These are phyloP conservation scores for Phytophthora melonis DNA, from an alignment of 352 stramenopile species.

Conservation along the genomic window DNA sequence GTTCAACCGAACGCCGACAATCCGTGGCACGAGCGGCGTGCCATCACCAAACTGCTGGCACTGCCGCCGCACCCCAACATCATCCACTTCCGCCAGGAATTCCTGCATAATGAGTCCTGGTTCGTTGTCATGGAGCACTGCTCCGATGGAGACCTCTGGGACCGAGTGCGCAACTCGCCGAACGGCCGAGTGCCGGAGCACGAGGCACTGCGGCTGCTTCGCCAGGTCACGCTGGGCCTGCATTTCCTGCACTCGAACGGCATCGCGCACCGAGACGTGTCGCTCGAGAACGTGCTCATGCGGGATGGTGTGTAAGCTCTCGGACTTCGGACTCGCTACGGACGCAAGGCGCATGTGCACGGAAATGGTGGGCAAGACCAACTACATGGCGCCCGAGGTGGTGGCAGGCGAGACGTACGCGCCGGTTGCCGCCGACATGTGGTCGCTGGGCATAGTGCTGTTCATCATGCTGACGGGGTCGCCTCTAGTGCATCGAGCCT, in stretches of 20 bases:
- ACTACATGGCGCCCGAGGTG: constrained; percentile 69
- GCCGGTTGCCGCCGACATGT: constrained; percentile 62
- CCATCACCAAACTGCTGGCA: constrained; percentile 24
- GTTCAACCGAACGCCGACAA: constrained; percentile 46
- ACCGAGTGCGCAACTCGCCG: constrained; percentile 29
- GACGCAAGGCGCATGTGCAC: constrained; percentile 27
- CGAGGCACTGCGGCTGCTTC: constrained; percentile 35
- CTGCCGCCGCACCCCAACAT: constrained; percentile 50
- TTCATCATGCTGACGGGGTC: constrained; percentile 75
- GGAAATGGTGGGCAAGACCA: constrained; percentile 48
- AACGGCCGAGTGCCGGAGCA: constrained; percentile 33
- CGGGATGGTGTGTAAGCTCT: constrained; percentile 46
- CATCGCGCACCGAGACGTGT: constrained; percentile 66
- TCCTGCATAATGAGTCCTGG: constrained; percentile 55
- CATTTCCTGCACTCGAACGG: constrained; percentile 48
- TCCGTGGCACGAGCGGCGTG: constrained; percentile 44
- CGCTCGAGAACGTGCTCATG: constrained; percentile 64
- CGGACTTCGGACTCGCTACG: constrained; percentile 65
- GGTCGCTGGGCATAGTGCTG: constrained; percentile 67
- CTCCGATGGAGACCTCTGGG: constrained; percentile 51
- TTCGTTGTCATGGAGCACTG: constrained; percentile 67
- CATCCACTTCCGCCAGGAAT: constrained; percentile 48
- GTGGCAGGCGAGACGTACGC: constrained; percentile 47
- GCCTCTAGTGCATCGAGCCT: constrained; percentile 46
- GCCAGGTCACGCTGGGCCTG: constrained; percentile 44